Evolutionary conservation across 805 yeast species (phyloP).

Genomic region (Starmerella khaoyaiensis): DNA sequence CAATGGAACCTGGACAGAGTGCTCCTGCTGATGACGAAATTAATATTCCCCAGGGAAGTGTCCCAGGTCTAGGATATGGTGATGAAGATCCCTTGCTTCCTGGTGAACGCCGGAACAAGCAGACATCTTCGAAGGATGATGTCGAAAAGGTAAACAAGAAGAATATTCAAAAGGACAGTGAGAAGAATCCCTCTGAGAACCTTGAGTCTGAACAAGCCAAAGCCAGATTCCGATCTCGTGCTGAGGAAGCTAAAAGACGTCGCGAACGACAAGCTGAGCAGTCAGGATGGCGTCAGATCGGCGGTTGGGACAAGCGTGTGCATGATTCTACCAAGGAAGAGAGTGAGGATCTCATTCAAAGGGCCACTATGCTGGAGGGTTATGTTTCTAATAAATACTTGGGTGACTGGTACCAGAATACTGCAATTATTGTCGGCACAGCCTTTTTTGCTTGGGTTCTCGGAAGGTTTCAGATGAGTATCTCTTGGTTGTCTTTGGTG

Average conservation of each 20-base stretch:
- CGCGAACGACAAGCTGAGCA: constrained; percentile 47
- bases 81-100: constrained; percentile 20
- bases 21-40: constrained; percentile 12
- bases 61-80: constrained; percentile 22
- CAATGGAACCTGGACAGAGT: too few relatives aligned
- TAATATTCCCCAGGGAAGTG: constrained; percentile 18
- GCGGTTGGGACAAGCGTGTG: constrained; percentile 61
- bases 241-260: constrained; percentile 30
- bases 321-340: constrained; percentile 31
- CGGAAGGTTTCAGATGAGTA: constrained; percentile 63
- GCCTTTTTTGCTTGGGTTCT: constrained; percentile 63
- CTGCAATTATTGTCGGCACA: constrained; percentile 54
- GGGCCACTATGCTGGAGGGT: constrained; percentile 61
- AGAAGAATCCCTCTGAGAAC: constrained; percentile 7
- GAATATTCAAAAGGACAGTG: constrained; percentile 3
- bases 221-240: constrained; percentile 5
- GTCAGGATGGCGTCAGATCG: constrained; percentile 91
- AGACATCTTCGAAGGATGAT: constrained; percentile 1
- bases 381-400: constrained; percentile 61
- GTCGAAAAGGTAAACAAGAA: too few relatives aligned
- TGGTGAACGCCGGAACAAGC: constrained; percentile 11
- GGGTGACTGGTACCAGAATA: constrained; percentile 95
- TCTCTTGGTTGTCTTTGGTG: constrained; percentile 71
- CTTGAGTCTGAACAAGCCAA: constrained; percentile 10
- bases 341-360: constrained; percentile 58